Evolutionary conservation across 805 yeast species (phyloP).

Genomic region (Lachancea cidri): DNA sequence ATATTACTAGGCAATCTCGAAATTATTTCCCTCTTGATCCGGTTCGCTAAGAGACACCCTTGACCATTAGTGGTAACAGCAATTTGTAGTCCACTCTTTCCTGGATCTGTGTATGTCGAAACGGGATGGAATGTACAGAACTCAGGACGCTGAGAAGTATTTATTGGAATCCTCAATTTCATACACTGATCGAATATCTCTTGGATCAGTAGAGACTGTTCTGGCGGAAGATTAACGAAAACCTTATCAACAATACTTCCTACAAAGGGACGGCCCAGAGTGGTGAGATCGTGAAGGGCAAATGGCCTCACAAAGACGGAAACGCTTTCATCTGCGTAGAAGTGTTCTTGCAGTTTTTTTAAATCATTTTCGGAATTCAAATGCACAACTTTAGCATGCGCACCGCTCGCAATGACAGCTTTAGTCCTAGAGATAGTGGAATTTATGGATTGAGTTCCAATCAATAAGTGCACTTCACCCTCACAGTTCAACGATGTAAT

Average conservation of each 20-base stretch:
- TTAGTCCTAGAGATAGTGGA: conserved; percentile 42
- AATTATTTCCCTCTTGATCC: conserved; percentile 71
- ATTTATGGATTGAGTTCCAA: conserved; percentile 39
- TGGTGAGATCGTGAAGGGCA: conserved; percentile 41
- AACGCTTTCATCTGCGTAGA: conserved; percentile 28
- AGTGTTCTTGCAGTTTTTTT: conserved; percentile 12
- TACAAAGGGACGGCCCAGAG: conserved; percentile 58
- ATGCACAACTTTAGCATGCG: conserved; percentile 45
- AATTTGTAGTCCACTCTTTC: conserved; percentile 53
- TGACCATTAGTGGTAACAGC: conserved; percentile 84
- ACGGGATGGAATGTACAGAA: conserved; percentile 70
- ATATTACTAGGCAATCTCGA: conserved; percentile 63
- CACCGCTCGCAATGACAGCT: conserved; percentile 49
- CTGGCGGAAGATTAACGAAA: conserved; percentile 49
- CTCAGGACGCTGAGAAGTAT: conserved; percentile 68
- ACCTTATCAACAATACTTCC: conserved; percentile 68
- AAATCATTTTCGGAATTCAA: conserved; percentile 24
- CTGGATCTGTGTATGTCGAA: conserved; percentile 66
- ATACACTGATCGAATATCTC: conserved; percentile 48
- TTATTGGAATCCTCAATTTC: conserved; percentile 70
- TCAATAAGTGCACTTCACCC: conserved; percentile 51
- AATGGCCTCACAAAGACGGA: conserved; percentile 33
- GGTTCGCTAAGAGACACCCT: conserved; percentile 81
- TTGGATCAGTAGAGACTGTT: conserved; percentile 30
- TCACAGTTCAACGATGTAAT: conserved; percentile 41